phyloP scores from a whole-genome alignment of 176 grass and related monocot genomes.

The Aegilops longissima region DNA sequence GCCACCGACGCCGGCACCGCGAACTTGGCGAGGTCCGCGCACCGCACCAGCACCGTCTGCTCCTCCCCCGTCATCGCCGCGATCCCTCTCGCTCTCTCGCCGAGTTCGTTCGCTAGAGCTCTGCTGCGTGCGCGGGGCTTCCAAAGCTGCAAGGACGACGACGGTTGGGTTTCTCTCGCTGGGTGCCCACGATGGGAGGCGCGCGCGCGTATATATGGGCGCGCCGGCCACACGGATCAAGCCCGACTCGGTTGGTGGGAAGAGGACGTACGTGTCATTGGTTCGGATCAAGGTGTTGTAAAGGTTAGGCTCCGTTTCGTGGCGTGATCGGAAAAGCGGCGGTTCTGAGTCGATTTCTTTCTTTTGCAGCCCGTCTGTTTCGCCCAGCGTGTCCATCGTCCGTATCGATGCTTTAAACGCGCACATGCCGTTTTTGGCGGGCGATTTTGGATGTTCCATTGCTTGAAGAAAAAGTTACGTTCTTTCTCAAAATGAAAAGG shows the following conservation, averaged over 20 bases:
- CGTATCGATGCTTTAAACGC: no score
- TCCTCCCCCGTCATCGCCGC: not conserved
- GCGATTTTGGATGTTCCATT: no score
- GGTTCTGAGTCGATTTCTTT: no score
- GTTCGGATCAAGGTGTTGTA: no score
- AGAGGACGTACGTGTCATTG: not conserved
- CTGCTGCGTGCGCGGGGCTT: not conserved
- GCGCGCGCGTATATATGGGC: not conserved
- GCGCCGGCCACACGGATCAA: not conserved
- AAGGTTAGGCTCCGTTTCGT: not conserved
- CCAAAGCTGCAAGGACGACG: not conserved
- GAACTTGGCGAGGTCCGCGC: conserved; percentile 30
- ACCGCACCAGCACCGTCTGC: conserved; percentile 24
- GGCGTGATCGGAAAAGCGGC: not conserved
- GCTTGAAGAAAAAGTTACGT: no score
- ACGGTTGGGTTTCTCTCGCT: not conserved
- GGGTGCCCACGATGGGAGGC: not conserved
- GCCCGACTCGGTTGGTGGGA: not conserved
- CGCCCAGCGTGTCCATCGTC: no score
- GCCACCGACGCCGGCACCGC: not conserved
- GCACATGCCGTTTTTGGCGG: no score
- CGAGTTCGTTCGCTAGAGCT: not conserved
- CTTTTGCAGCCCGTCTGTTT: no score
- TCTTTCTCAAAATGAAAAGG: no score
- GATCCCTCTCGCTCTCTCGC: not conserved